Base-by-base conservation (phyloP, 345 rosid species). In the Eutrema yunnanense region DNA sequence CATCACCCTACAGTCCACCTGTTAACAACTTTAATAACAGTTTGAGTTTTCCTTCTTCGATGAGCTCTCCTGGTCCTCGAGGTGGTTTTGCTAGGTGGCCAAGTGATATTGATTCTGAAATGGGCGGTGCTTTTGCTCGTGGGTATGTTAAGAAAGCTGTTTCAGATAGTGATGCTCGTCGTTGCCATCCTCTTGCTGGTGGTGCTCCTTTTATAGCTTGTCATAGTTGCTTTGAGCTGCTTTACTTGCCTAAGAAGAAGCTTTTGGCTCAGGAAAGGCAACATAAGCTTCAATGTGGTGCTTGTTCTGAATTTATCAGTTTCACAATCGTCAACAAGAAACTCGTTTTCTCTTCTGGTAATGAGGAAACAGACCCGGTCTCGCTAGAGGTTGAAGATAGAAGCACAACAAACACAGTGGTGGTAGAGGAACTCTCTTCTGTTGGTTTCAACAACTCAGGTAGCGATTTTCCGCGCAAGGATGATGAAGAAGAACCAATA, bases 131-230 rank as follows among this genome's bases (percentile, higher is more conserved):
- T 65, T 85, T 84, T 64, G 75, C 68, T 70, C 85, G 81, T 22
- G 75, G 76, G 48, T 59, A 68, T 78, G 40, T 61, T 67, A 85
- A 74, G 79, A 77, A 64, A 78, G 76, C 80, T 43, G 79, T 79
- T 60, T 78, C 84, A 0, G 47, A 53, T 63, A 64, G 8, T 47
- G 74, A 77, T 74, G 78, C 77, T 14, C 75, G 71, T 57, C 79
- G 57, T 38, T 83, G 64, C 58, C 74, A 22, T 82, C 85, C 96
- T 26, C 75, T 88, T 26, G 85, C 79, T 41, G 88, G 90, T 4
- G 96, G 88, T 72, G 88, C 90, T 30, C 93, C 93, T 8, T 87
- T 90, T 73, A 58, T 90, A 12, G 80, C 78, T 2, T 90, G 96
- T 65, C 79, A 67, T 29, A 85, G 81, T 59, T 90, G 91, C 80